These are phyloP conservation scores for Lachnellula occidentalis DNA, from an alignment of 2,329 filamentous ascomycete genomes.

Conservation along the genomic window DNA sequence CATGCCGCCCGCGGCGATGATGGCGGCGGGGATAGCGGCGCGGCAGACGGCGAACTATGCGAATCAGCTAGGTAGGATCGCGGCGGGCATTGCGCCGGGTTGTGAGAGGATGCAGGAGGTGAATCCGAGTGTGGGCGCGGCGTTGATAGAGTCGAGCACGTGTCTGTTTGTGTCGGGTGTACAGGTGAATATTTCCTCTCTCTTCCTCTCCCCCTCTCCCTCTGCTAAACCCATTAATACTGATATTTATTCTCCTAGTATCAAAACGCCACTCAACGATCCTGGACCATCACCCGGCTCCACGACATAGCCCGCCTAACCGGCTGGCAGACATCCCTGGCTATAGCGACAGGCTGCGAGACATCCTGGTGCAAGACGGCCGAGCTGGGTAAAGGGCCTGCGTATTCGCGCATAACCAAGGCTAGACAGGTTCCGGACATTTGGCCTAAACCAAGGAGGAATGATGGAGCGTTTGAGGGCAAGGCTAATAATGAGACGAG, in stretches of 20 bases:
- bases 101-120: conserved; percentile 46
- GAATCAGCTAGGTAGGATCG: conserved; percentile 72
- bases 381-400: conserved; percentile 67
- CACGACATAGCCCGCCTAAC: conserved; percentile 72
- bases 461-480: conserved; percentile 47
- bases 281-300: conserved; percentile 71
- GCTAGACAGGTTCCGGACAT: conserved; percentile 34
- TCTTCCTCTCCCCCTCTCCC: not conserved
- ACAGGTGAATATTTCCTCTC: conserved; percentile 41
- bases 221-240: not conserved
- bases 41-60: conserved; percentile 65
- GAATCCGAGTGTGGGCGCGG: conserved; percentile 72
- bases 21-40: conserved; percentile 75
- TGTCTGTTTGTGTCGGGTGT: conserved; percentile 83
- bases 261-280: conserved; percentile 63
- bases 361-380: conserved; percentile 74
- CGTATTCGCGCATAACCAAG: conserved; percentile 52
- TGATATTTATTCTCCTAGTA: conserved; percentile 47
- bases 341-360: conserved; percentile 81
- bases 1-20: conserved; percentile 84
- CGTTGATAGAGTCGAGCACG: conserved; percentile 76
- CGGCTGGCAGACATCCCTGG: conserved; percentile 78
- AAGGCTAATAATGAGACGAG: conserved; percentile 41
- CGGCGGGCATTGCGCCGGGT: conserved; percentile 59
- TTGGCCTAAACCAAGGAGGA: conserved; percentile 46